Base-by-base conservation (phyloP, 352 stramenopile genomes). In the Pythium rishiriense region DNA sequence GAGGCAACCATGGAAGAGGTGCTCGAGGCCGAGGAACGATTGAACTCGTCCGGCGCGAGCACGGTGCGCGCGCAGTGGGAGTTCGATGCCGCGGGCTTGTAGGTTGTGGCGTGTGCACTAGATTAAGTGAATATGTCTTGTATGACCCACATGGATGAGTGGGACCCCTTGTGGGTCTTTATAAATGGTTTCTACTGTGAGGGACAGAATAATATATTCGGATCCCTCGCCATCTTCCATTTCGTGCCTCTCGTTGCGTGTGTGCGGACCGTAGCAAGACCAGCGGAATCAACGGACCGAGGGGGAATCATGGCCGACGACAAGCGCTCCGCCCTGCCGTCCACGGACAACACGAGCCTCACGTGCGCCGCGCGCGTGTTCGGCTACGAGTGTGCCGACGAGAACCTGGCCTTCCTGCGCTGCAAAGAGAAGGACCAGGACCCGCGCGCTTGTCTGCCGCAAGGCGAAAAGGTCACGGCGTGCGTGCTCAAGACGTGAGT, bases 271-370 rank as follows among this genome's bases (percentile, higher is more conserved):
- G 49, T 41, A 60, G 35, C 25, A 56, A 64, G 54, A 69, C 62
- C 54, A 58, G 50, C 66, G 56, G 50, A 54, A 58, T 61, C 39
- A 48, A 62, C 9, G 35, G 35, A 14, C 14, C 37, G 22, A 49
- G 47, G 22, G 35, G 26, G 52, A 74, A 64, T 55, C 51, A 87
- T 82, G 73, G 70, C 67, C 63, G 79, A 87, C 55, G 66, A 62
- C 64, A 84, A 85, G 70, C 69, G 61, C 58, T 79, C 79, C 65
- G 69, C 77, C 66, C 68, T 91, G 64, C 87, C 87, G 57, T 73
- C 83, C 46, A 94, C 86, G 66, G 86, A 96, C 78, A 94, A 92
- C 78, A 94, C 87, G 55, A 93, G 86, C 65, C 83, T 96, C 70
- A 89, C 80, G 72, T 92, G 85, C 70, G 85, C 88, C 24, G 86